These are phyloP conservation scores for Tolypocladium endophyticum DNA, from an alignment of 2,329 filamentous ascomycete species.

Conservation along the genomic window DNA sequence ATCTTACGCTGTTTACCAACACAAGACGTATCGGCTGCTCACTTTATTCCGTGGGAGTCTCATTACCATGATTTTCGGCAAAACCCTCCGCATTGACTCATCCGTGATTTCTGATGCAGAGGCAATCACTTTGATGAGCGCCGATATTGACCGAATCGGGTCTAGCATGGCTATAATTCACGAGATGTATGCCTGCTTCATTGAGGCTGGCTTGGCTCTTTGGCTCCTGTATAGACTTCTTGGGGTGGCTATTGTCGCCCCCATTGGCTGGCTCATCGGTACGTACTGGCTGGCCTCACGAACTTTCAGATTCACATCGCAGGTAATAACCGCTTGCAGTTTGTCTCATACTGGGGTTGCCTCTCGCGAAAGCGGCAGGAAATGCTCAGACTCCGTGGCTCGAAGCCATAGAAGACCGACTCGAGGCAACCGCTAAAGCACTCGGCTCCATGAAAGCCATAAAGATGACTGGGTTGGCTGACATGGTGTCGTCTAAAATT, in stretches of 20 bases:
- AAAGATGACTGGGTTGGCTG: conserved; percentile 29
- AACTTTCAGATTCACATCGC: not conserved
- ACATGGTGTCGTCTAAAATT: conserved; percentile 18
- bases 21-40: conserved; percentile 22
- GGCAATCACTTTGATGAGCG: conserved; percentile 29
- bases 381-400: conserved; percentile 14
- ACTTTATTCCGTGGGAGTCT: conserved; percentile 22
- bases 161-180: conserved; percentile 15
- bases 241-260: conserved; percentile 10
- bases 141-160: conserved; percentile 27
- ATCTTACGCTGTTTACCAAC: conserved; percentile 10
- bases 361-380: conserved; percentile 9
- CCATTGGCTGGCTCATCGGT: conserved; percentile 11
- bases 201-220: conserved; percentile 22
- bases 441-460: conserved; percentile 25
- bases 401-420: conserved; percentile 14
- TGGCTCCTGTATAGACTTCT: conserved; percentile 20
- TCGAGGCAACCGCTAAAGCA: conserved; percentile 12
- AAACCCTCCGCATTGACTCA: conserved; percentile 24
- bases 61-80: conserved; percentile 36
- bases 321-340: not conserved
- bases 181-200: conserved; percentile 21
- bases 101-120: conserved; percentile 13
- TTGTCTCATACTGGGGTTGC: conserved; percentile 8
- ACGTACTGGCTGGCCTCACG: not conserved